These are phyloP conservation scores for Penicillium polonicum DNA, from an alignment of 2,329 filamentous ascomycete genomes.

Conservation along the genomic window DNA sequence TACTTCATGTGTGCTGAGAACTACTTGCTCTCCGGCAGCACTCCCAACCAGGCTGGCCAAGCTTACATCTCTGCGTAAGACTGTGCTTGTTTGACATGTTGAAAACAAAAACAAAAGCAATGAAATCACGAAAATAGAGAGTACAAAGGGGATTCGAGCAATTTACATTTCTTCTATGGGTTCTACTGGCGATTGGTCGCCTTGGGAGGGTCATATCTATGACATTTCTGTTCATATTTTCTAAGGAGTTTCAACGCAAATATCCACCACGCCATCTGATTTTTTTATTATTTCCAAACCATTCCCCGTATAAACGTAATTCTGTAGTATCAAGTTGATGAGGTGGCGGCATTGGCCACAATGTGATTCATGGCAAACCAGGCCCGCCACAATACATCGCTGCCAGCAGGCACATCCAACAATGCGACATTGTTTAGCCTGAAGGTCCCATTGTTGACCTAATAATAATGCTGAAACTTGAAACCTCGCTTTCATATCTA, in stretches of 20 bases:
- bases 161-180: not conserved
- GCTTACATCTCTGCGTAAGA: conserved; percentile 24
- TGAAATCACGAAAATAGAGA: not conserved
- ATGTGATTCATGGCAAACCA: not conserved
- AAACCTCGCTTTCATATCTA: not conserved
- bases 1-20: conserved; percentile 43
- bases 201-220: not conserved
- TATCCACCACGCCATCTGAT: conserved; percentile 1
- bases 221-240: not conserved
- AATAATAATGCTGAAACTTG: not conserved
- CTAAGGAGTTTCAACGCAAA: not conserved
- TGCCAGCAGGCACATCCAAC: not conserved
- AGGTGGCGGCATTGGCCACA: not conserved
- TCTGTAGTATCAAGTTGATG: not conserved
- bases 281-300: not conserved
- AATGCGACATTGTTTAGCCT: not conserved
- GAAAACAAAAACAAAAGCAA: not conserved
- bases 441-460: not conserved
- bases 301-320: not conserved
- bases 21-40: conserved; percentile 30
- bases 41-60: conserved; percentile 32
- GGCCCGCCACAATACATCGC: not conserved
- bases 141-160: not conserved
- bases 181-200: not conserved
- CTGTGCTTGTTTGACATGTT: not conserved